Percentiles rank a stretch among this genome's conserved stretches.
These are phyloP conservation scores for Mariannaea sp. DNA, from an alignment of 2,329 filamentous ascomycete genomes.

Conservation along the genomic window DNA sequence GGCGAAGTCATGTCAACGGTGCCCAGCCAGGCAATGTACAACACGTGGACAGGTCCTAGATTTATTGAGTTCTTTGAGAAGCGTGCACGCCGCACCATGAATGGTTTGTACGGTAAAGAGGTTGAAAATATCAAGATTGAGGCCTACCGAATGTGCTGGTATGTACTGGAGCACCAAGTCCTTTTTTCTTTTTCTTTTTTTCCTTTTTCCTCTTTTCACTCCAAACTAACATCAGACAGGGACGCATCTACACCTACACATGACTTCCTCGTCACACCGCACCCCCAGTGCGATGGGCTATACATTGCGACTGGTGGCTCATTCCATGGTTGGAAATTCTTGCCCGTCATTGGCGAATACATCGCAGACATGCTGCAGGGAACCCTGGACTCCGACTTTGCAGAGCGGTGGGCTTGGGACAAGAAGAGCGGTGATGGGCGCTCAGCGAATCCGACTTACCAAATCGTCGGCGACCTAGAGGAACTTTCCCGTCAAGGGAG, in stretches of 20 bases:
- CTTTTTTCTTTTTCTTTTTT: background rate
- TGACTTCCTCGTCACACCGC: conserved; percentile 64
- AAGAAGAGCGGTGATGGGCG: conserved; percentile 47
- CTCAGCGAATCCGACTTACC: conserved; percentile 50
- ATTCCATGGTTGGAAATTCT: conserved; percentile 69
- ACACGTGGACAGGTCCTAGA: conserved; percentile 46
- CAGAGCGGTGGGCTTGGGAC: conserved; percentile 53
- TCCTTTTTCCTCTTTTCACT: background rate
- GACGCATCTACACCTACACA: conserved; percentile 66
- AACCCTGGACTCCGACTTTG: conserved; percentile 45
- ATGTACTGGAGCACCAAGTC: conserved; percentile 25
- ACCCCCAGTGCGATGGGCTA: conserved; percentile 54
- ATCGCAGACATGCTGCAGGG: conserved; percentile 55
- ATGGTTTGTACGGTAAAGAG: conserved; percentile 49
- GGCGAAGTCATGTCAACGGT: conserved; percentile 59
- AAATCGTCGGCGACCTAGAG: conserved; percentile 47
- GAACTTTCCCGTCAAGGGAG: conserved; percentile 39
- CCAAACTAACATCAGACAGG: conserved; percentile 45
- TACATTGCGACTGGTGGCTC: conserved; percentile 67
- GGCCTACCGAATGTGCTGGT: conserved; percentile 54
- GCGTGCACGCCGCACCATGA: conserved; percentile 45
- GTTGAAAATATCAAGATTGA: conserved; percentile 47
- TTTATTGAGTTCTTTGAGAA: conserved; percentile 52
- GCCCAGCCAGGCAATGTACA: conserved; percentile 49
- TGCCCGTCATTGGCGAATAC: conserved; percentile 66